Evolutionary conservation across 179 eudicot genomes (phyloP).

Genomic region (Carnegiea gigantea): DNA sequence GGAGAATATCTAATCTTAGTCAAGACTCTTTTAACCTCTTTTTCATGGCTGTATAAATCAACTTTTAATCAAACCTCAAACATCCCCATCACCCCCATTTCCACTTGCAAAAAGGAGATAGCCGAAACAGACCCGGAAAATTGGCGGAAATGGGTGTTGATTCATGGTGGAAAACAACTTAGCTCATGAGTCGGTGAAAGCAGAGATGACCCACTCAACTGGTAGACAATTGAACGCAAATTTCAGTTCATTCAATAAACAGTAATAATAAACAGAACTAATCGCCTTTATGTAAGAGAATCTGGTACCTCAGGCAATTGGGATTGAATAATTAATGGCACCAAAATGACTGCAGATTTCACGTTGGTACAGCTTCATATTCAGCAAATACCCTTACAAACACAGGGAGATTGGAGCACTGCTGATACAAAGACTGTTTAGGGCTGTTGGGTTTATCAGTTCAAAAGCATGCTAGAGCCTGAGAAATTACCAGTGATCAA

Average conservation of each 20-base stretch:
- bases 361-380: neutral
- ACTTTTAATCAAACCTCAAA: slow-evolving; percentile 11
- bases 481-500: neutral
- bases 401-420: neutral
- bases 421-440: neutral
- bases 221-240: neutral
- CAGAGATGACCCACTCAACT: neutral
- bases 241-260: neutral
- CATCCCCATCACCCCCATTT: slow-evolving; percentile 10
- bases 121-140: neutral
- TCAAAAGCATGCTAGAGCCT: neutral
- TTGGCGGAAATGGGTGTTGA: neutral
- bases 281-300: neutral
- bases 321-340: neutral
- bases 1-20: slow-evolving; percentile 32
- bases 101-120: slow-evolving; percentile 9
- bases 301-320: neutral
- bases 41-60: slow-evolving; percentile 11
- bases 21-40: slow-evolving; percentile 19
- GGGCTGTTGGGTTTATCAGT: neutral
- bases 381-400: neutral
- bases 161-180: neutral
- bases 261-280: neutral
- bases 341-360: neutral
- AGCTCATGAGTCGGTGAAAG: slow-evolving; percentile 5